Percentiles rank a stretch among this genome's conserved stretches.
Conservation (phyloP, 495 filamentous ascomycete species). For the Xylaria sp. region DNA sequence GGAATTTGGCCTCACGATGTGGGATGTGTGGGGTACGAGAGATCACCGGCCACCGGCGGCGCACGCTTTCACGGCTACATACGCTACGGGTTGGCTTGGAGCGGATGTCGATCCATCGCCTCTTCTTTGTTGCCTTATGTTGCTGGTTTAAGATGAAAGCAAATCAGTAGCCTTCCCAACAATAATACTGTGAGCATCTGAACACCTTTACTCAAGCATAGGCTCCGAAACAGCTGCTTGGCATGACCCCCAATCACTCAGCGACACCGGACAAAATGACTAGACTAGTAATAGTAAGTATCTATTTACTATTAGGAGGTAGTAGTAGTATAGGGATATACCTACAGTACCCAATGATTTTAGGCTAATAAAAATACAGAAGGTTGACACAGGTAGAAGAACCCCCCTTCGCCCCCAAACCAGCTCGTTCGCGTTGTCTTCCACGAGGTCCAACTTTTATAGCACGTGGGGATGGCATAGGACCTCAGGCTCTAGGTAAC, state of each 20-base stretch:
- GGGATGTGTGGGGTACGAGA: slow-evolving; percentile 10
- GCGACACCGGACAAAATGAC: slow-evolving; percentile 26
- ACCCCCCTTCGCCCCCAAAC: neutral
- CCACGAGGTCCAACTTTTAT: neutral
- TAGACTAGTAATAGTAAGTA: neutral
- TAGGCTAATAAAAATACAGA: slow-evolving; percentile 13
- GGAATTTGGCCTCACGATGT: neutral
- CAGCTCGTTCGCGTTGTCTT: neutral
- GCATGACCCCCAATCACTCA: slow-evolving; percentile 13
- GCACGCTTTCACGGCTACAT: slow-evolving; percentile 7
- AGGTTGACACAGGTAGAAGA: neutral
- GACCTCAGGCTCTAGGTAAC: too few relatives aligned
- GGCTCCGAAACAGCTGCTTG: neutral
- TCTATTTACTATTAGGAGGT: neutral
- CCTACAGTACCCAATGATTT: neutral
- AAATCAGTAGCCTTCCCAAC: neutral
- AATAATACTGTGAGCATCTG: neutral
- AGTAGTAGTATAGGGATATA: neutral
- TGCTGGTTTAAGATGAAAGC: neutral
- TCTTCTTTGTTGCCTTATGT: neutral
- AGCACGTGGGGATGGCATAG: slow-evolving; percentile 22
- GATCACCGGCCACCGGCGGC: neutral
- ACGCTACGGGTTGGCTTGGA: neutral
- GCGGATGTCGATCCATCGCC: neutral
- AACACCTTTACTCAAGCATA: neutral